Conservation (phyloP, 768 basidiomycete species). For the Panus rudis region DNA sequence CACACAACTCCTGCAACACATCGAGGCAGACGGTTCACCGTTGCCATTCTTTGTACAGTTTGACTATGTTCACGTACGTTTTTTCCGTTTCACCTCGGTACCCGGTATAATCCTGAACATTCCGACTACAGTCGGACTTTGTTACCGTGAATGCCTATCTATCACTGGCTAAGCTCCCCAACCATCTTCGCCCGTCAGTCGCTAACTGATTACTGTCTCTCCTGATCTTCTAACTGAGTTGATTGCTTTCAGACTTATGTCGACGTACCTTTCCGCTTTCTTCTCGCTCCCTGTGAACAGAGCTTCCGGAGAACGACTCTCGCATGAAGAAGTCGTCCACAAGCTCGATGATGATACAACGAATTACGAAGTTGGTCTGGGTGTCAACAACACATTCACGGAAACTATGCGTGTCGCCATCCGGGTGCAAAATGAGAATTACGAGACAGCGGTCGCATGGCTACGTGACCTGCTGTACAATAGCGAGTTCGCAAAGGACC, state of each 20-base stretch:
- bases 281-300: conserved; percentile 81
- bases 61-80: conserved; percentile 78
- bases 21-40: conserved; percentile 58
- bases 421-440: conserved; percentile 77
- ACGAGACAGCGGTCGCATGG: conserved; percentile 82
- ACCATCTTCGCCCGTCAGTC: conserved; percentile 69
- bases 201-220: neutral
- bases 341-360: conserved; percentile 89
- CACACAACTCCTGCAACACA: conserved; percentile 48
- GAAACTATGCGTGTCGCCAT: conserved; percentile 72
- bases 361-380: conserved; percentile 69
- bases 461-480: conserved; percentile 74
- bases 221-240: neutral
- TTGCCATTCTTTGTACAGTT: conserved; percentile 91
- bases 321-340: conserved; percentile 88
- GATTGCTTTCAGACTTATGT: conserved; percentile 51
- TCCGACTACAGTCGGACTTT: conserved; percentile 75
- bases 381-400: conserved; percentile 53
- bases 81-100: neutral
- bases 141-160: conserved; percentile 75
- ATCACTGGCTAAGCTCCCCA: conserved; percentile 66
- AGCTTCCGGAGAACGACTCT: conserved; percentile 58
- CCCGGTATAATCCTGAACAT: neutral
- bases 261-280: conserved; percentile 74
- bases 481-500: conserved; percentile 69